Percentiles rank a stretch among this genome's conserved stretches.
Evolutionary conservation across 2,329 filamentous ascomycete species (phyloP).

Genomic region (Aspergillus jensenii): DNA sequence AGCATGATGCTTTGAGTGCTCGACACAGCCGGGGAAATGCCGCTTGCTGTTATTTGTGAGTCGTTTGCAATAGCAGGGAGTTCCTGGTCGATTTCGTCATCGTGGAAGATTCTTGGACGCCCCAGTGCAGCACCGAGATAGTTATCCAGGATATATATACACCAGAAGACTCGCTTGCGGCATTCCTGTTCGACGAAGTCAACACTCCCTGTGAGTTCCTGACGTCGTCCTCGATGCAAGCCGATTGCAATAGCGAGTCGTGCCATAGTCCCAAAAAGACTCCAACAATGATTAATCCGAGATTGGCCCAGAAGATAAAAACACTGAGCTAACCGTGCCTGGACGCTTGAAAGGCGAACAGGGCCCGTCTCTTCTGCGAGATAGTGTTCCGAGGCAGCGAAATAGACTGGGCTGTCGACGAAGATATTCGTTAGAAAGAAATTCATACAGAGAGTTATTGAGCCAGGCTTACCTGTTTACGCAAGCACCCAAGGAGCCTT

Average conservation of each 20-base stretch:
- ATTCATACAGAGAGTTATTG: neutral
- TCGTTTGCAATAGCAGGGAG: constrained; percentile 22
- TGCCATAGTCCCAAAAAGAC: constrained; percentile 33
- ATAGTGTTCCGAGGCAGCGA: constrained; percentile 29
- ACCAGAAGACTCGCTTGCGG: constrained; percentile 20
- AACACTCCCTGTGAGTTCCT: constrained; percentile 2
- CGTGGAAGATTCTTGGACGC: constrained; percentile 19
- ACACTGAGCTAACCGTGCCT: constrained; percentile 42
- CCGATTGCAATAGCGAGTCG: constrained; percentile 35
- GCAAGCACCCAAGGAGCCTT: constrained; percentile 16
- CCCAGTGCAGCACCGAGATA: constrained; percentile 20
- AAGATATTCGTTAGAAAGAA: neutral
- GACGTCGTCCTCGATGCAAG: constrained; percentile 23
- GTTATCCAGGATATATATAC: constrained; percentile 20
- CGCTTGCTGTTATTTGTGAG: constrained; percentile 15
- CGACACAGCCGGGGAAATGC: constrained; percentile 23
- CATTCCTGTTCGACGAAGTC: constrained; percentile 18
- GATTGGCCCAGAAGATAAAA: constrained; percentile 35
- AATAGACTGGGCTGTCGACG: constrained; percentile 19
- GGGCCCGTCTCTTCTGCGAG: constrained; percentile 33
- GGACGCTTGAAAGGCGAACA: constrained; percentile 36
- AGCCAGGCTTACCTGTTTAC: constrained; percentile 13
- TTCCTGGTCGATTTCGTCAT: constrained; percentile 22
- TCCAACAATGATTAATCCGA: constrained; percentile 38
- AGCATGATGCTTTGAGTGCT: constrained; percentile 44